Percentiles rank a stretch among this genome's conserved stretches.
phyloP scores from a whole-genome alignment of 108 stramenopile genomes.

The Nitzschia sp. region DNA sequence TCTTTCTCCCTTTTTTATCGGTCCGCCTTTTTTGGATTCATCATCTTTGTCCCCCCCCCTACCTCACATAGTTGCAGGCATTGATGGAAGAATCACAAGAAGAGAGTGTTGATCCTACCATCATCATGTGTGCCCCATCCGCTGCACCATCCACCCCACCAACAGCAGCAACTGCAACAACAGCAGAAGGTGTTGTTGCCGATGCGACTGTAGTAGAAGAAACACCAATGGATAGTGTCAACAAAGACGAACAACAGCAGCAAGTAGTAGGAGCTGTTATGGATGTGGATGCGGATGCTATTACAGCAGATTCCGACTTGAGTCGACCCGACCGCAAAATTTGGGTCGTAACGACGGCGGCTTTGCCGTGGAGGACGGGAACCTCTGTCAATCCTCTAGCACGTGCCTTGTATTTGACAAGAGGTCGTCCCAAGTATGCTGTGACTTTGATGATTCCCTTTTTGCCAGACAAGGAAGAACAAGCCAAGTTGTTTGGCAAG shows the following conservation, averaged over 20 bases:
- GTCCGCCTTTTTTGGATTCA: too few relatives aligned
- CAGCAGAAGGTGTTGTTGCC: too few relatives aligned
- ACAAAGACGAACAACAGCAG: not conserved
- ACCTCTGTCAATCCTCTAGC: slow-evolving; percentile 86
- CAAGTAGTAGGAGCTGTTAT: not conserved
- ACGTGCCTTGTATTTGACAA: slow-evolving; percentile 43
- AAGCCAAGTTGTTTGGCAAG: slow-evolving; percentile 57
- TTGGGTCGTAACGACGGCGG: slow-evolving; percentile 82
- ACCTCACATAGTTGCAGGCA: too few relatives aligned
- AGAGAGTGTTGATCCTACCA: too few relatives aligned
- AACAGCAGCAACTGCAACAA: too few relatives aligned
- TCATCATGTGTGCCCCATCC: too few relatives aligned
- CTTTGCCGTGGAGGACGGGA: slow-evolving; percentile 90
- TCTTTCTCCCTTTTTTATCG: too few relatives aligned
- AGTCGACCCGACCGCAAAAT: slow-evolving; percentile 38
- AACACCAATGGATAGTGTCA: too few relatives aligned
- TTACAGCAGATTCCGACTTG: slow-evolving; percentile 22
- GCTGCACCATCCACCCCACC: too few relatives aligned
- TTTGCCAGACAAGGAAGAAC: slow-evolving; percentile 67
- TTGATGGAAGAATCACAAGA: too few relatives aligned
- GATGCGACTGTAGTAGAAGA: too few relatives aligned
- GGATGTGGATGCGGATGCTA: not conserved
- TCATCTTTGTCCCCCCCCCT: too few relatives aligned
- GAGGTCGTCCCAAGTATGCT: slow-evolving; percentile 35
- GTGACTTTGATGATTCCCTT: slow-evolving; percentile 87